Base-by-base conservation (phyloP, 176 grass and related monocot species). In the Carex scoparia region DNA sequence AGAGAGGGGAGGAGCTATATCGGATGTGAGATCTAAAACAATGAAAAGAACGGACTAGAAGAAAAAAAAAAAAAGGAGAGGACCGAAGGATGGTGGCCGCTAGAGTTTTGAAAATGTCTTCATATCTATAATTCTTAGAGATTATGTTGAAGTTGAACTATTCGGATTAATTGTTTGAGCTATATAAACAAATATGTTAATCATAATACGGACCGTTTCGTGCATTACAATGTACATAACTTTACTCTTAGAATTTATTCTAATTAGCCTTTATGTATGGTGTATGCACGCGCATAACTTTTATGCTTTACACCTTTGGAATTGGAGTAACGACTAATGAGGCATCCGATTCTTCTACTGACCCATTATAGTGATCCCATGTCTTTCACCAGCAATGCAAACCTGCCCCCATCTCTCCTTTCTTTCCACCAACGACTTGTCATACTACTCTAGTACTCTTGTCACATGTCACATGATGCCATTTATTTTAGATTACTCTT, bases 401-500 rank as follows among this genome's bases (percentile, higher is more conserved):
- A 15, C 15, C 58, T 81, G 12, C 37, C 59, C 59, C 32, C 42
- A 46, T 42, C 31, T 61, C 44, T 19, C 2, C n/a, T 4, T 27
- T 79, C 51, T 56, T 79, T 79, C 19, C 18, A 12, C 16, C 6
- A n/a, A 79, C 16, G 16, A 80, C 31, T 40, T 27, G 13, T 55
- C 37, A 44, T 81, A 19, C 32, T 81, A 61, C 54, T 12, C 16
- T 81, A 61, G 30, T 11, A 81, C 79, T 19, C 79, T 46, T 23
- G 37, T 81, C 60, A 81, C 79, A 64, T 63, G 59, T 65, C 61
- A 65, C 33, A 65, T 77, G 57, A 31, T 86, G 42, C 42, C 75
- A 79, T 79, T 81, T 81, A 75, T 83, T 87, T 66, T 82, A 18
- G 32, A 80, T 51, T 87, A 82, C 79, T 72, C 79, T 63, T 66